Base-by-base conservation (phyloP, 2,329 filamentous ascomycete species). In the Daldinia sp. region DNA sequence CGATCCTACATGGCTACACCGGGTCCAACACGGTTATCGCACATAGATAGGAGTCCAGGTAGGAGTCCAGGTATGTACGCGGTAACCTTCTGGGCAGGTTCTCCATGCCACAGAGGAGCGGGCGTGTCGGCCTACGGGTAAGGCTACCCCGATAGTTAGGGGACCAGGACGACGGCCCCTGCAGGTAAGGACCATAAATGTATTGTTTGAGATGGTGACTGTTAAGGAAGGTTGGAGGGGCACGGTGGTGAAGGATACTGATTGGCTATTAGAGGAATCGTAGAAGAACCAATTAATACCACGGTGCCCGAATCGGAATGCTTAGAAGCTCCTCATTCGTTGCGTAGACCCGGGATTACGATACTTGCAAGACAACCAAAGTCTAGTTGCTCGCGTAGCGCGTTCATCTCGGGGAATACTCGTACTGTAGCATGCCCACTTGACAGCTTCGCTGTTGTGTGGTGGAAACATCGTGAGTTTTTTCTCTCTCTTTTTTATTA, bases 321-420 rank as follows among this genome's bases (percentile, higher is more conserved):
- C 17, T 34, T 43, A 45, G 10, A 60, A 35, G n/a, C 19, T 48
- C 50, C 58, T 53, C 27, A 66, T 66, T 66, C 52, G 63, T 25
- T 34, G 37, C 5, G 4, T 9, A 6, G 19, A 47, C 17, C 47
- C 37, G 55, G 32, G 15, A 35, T 37, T 17, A 35, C 17, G 25
- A 50, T 30, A 43, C 17, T 45, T 55, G 45, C 57, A 48, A 58
- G 52, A 45, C 63, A 64, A n/a, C 43, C 10, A 23, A 54, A 63
- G 48, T 27, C 29, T 35, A 48, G 54, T 57, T n/a, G 47, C 32
- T 32, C 39, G 13, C 11, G 27, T 27, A 45, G 15, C 15, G 15
- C 10, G 25, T 48, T 10, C 13, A 10, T 19, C 27, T 48, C 45
- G 45, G 45, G 45, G 25, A 48, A 30, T 48, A 45, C 39, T n/a